Base-by-base conservation (phyloP, 1,284 basidiomycete genomes). In the Ceratobasidium sp. region DNA sequence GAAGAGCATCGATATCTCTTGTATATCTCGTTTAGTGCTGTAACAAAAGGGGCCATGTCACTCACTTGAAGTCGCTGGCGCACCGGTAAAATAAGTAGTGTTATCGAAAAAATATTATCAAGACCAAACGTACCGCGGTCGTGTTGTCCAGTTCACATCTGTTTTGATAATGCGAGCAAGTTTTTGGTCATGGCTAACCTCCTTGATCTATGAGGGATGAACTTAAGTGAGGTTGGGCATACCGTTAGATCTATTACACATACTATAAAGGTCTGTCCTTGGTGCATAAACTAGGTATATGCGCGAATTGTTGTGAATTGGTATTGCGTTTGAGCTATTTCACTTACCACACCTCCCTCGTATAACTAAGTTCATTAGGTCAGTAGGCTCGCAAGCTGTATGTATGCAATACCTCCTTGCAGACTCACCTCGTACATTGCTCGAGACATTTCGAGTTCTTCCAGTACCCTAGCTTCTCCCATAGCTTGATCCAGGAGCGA, bases 401-500 rank as follows among this genome's bases (percentile, higher is more conserved):
- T 26, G n/a, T 45, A 28, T 32, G 26, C 43, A 43, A 52, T 30
- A n/a, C n/a, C n/a, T 21, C 41, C 16, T 36, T 88, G 23, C 16
- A 18, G 23, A 76, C 92, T 90, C 30, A 93, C 83, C 79, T 96
- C 94, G 75, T 96, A 96, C 74, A 96, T 83, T 0, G 93, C 93
- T 30, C 94, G 83, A 30, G 92, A 93, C 43, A 90, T 80, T 80
- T 97, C 94, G n/a, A 96, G 84, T 78, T 96, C 93, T 81, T 97
- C 94, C 30, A 97, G 79, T 28, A 94, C 84, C 52, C 81, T 83
- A 1, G 85, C 83, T 0, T 75, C 78, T 5, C 83, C 82, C 10
- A 67, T 58, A 69, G 79, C 73, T 74, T 82, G 75, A 67, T 81
- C 79, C 0, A 82, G 74, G 45, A 81, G 83, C 0, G 85, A 87